A percentile compares a stretch with the other conserved stretches of the same genome.
Conservation (phyloP, 2,329 filamentous ascomycete genomes). For the Hymenoscyphus salicellus region DNA sequence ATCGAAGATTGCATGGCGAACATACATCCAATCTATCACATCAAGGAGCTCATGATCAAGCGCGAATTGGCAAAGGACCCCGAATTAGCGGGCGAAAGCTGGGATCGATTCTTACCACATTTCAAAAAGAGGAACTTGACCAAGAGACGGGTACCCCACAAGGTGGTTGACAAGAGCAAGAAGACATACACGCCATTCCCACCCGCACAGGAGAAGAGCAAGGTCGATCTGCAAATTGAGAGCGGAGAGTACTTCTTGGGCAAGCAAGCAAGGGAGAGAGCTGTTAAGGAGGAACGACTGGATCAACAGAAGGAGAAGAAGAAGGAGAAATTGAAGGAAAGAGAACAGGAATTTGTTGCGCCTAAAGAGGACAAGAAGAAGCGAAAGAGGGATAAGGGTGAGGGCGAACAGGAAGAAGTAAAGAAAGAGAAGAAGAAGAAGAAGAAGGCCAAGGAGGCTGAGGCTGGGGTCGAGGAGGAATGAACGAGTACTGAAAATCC, state of each 20-base stretch:
- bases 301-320: constrained; percentile 85
- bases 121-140: constrained; percentile 92
- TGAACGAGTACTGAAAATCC: constrained; percentile 5
- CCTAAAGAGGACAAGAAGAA: constrained; percentile 70
- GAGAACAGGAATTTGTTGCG: constrained; percentile 81
- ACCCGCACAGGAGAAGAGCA: constrained; percentile 95
- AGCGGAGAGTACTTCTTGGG: constrained; percentile 94
- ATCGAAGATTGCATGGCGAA: constrained; percentile 97
- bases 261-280: constrained; percentile 87
- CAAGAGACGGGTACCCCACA: constrained; percentile 77
- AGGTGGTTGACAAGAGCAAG: constrained; percentile 88
- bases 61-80: constrained; percentile 87
- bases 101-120: constrained; percentile 94
- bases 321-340: constrained; percentile 80
- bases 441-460: constrained; percentile 26
- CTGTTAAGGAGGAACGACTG: constrained; percentile 72
- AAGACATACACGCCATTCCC: constrained; percentile 97
- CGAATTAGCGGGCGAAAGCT: constrained; percentile 80
- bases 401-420: constrained; percentile 24
- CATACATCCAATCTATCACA: constrained; percentile 84
- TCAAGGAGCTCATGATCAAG: constrained; percentile 95
- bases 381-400: constrained; percentile 45
- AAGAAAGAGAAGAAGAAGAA: constrained; percentile 29
- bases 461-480: constrained; percentile 16
- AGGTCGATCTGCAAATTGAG: constrained; percentile 97